Conservation (phyloP, 139 green algal genomes). For the Gonium pectorale region DNA sequence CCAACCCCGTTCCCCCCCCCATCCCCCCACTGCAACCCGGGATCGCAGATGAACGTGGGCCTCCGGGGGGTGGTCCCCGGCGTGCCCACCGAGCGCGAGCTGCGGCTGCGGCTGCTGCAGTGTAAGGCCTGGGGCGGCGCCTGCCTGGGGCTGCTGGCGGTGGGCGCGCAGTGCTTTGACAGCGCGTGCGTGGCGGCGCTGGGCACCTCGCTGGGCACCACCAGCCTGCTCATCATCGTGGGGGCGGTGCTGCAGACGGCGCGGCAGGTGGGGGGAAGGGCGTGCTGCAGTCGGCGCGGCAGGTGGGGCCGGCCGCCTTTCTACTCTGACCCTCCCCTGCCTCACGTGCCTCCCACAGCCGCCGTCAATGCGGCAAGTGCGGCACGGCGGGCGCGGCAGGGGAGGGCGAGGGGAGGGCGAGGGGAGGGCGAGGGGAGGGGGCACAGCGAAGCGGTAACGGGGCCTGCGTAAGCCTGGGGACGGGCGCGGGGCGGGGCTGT, state of each 20-base stretch:
- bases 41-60: slow-evolving; percentile 75
- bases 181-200: slow-evolving; percentile 46
- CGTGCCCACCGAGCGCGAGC: slow-evolving; percentile 56
- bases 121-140: slow-evolving; percentile 76
- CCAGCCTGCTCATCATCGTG: slow-evolving; percentile 74
- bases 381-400: no score
- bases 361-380: no score
- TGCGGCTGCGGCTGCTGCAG: slow-evolving; percentile 57
- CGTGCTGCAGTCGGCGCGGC: background rate
- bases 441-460: no score
- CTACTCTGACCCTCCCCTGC: no score
- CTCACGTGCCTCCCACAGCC: no score
- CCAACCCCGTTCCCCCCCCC: background rate
- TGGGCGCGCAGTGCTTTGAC: slow-evolving; percentile 62
- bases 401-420: no score
- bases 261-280: slow-evolving; percentile 55
- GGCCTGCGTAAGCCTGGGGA: no score
- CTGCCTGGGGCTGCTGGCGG: slow-evolving; percentile 57
- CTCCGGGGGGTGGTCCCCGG: slow-evolving; percentile 68
- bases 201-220: slow-evolving; percentile 63
- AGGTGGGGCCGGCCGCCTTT: no score
- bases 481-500: no score
- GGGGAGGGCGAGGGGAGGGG: no score
- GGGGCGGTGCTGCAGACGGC: slow-evolving; percentile 68
- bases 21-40: background rate